Evolutionary conservation across 306 rosid species (phyloP), one percentile per base, ranked within the genome.

Genomic region (Inga leiocalycina): DNA sequence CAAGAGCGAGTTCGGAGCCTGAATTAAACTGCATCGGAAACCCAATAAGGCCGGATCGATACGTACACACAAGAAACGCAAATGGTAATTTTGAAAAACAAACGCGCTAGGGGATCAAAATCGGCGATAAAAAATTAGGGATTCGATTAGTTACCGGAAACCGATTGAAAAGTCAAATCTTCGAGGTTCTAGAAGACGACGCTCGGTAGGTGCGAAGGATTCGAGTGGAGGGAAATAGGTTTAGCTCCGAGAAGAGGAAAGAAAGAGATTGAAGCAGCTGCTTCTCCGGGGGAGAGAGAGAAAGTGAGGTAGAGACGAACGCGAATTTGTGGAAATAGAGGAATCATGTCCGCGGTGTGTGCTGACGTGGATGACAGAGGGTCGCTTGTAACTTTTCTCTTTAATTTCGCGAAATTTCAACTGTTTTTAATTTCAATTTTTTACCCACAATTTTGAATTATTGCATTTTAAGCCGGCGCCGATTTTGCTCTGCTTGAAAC

Each of bases 341-440:
- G 66, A 76, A 79, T 57, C 56, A 27, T 13, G 41, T 43, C 10
- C n/a, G 22, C 4, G 46, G 81, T 30, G 32, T 30, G 83, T 34
- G 75, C 77, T 85, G 80, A 91, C 89, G 85, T 89, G 94, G 90
- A 87, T 37, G 3, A 34, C 22, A 67, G 62, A 3, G 61, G 52
- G 82, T 88, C 75, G 76, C 83, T 85, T 14, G 52, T 35, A 44
- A 61, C 43, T 39, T 6, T 8, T 6, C 43, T 39, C 19, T 15
- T 27, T n/a, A 35, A 16, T 70, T 59, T 61, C 6, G 5, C 45
- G 20, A 48, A 61, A 22, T 3, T 37, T 37, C 2, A 24, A 54
- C 37, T 7, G 6, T 8, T 52, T 52, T 52, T 52, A 49, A 49
- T 49, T 49, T 49, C 20, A 16, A 24, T 61, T 24, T 61, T 24